phyloP scores from a whole-genome alignment of 805 yeast species.

The Yamadazyma nakazawae region DNA sequence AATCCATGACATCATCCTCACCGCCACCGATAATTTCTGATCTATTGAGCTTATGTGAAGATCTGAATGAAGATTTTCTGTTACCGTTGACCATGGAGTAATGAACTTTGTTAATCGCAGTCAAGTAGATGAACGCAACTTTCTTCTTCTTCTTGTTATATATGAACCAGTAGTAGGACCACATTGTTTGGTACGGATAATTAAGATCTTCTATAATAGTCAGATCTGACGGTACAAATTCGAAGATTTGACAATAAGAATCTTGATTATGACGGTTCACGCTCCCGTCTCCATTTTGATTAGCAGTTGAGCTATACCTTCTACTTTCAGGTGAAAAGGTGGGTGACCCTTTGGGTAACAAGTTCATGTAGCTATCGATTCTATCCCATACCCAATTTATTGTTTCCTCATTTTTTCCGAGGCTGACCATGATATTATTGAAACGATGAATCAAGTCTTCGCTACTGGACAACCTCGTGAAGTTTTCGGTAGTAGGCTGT shows the following conservation, averaged over 20 bases:
- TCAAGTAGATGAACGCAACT: slow-evolving; percentile 80
- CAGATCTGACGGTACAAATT: slow-evolving; percentile 57
- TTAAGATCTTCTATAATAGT: slow-evolving; percentile 59
- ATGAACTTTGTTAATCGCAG: slow-evolving; percentile 43
- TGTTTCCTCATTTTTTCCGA: slow-evolving; percentile 40
- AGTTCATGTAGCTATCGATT: slow-evolving; percentile 76
- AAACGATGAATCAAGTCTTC: slow-evolving; percentile 60
- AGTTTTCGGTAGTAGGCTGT: slow-evolving; percentile 69
- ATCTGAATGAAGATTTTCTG: slow-evolving; percentile 15
- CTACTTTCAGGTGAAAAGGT: background rate
- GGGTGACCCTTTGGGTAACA: slow-evolving; percentile 30
- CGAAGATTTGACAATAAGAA: slow-evolving; percentile 53
- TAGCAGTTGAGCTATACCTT: slow-evolving; percentile 2
- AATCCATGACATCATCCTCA: slow-evolving; percentile 24
- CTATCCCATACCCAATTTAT: slow-evolving; percentile 83
- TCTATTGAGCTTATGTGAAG: slow-evolving; percentile 6
- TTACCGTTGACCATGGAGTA: slow-evolving; percentile 29
- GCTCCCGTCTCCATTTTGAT: slow-evolving; percentile 7
- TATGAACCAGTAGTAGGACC: slow-evolving; percentile 88
- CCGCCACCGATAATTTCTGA: slow-evolving; percentile 17
- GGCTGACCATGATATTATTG: slow-evolving; percentile 65
- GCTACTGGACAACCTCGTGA: slow-evolving; percentile 31
- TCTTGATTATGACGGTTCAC: slow-evolving; percentile 30
- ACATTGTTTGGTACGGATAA: slow-evolving; percentile 47
- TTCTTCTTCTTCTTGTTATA: slow-evolving; percentile 89